phyloP scores from a whole-genome alignment of 2,329 filamentous ascomycete species.

The Tolypocladium pustulatum region DNA sequence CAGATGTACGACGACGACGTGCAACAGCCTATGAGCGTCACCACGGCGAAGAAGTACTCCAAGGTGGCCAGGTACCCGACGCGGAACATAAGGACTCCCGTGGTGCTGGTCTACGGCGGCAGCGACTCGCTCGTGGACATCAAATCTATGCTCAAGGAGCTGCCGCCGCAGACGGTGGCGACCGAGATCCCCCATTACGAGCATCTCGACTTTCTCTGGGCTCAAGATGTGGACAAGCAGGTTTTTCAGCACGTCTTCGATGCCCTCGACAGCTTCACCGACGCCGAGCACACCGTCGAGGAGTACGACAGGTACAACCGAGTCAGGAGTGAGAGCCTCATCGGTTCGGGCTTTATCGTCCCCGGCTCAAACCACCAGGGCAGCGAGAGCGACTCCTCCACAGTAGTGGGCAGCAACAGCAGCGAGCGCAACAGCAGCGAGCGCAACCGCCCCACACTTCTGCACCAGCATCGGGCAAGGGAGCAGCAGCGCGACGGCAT shows the following conservation, averaged over 20 bases:
- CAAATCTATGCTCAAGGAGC: slow-evolving; percentile 77
- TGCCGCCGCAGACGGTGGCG: slow-evolving; percentile 75
- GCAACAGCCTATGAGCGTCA: slow-evolving; percentile 62
- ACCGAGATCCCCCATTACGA: slow-evolving; percentile 89
- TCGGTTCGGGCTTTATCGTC: slow-evolving; percentile 23
- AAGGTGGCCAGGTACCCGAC: slow-evolving; percentile 96
- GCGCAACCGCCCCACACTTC: not conserved
- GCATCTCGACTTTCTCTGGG: slow-evolving; percentile 96
- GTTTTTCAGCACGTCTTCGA: slow-evolving; percentile 91
- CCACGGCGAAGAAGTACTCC: slow-evolving; percentile 71
- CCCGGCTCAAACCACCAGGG: slow-evolving; percentile 11
- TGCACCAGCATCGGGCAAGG: slow-evolving; percentile 17
- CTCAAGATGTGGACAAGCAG: slow-evolving; percentile 66
- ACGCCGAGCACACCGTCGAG: slow-evolving; percentile 45
- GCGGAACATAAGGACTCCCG: slow-evolving; percentile 90
- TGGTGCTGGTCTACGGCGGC: slow-evolving; percentile 87
- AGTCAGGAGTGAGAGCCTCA: slow-evolving; percentile 39
- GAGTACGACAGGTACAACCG: slow-evolving; percentile 49
- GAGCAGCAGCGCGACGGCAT: slow-evolving; percentile 7
- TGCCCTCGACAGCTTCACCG: slow-evolving; percentile 64
- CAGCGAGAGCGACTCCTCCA: slow-evolving; percentile 27
- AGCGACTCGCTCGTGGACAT: slow-evolving; percentile 93
- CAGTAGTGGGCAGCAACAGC: slow-evolving; percentile 9
- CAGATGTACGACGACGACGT: slow-evolving; percentile 98
- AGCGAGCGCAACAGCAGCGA: not conserved